Conservation (phyloP, 768 basidiomycete species). For the Macrolepiota albuminosa region DNA sequence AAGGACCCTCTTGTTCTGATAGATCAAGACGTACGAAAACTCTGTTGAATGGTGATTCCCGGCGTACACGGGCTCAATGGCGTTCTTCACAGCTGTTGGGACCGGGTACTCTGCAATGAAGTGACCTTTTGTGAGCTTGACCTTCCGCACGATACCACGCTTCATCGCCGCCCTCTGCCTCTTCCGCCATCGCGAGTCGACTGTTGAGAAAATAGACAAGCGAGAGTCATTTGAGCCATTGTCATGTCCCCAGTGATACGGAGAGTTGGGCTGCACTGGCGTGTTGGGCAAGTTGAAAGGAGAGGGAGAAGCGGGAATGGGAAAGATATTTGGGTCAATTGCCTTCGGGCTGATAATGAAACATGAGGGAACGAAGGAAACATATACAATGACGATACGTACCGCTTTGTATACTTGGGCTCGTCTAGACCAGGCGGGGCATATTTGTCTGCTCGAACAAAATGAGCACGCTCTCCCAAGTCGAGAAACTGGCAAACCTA, state of each 20-base stretch:
- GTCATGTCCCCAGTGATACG: conserved; percentile 14
- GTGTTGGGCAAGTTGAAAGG: conserved; percentile 19
- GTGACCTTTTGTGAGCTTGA: conserved; percentile 90
- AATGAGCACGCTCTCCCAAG: background rate
- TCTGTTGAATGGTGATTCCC: conserved; percentile 72
- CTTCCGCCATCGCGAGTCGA: conserved; percentile 58
- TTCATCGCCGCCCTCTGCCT: conserved; percentile 90
- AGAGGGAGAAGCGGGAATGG: conserved; percentile 17
- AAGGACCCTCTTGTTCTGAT: background rate
- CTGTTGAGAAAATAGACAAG: conserved; percentile 41
- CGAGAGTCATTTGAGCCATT: conserved; percentile 32
- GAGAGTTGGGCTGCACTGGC: conserved; percentile 17
- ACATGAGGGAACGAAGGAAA: background rate
- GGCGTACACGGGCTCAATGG: conserved; percentile 74
- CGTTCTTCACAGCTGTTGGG: conserved; percentile 77
- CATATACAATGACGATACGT: background rate
- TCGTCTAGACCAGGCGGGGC: conserved; percentile 11
- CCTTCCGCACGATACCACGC: conserved; percentile 81
- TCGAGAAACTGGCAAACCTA: conserved; percentile 2
- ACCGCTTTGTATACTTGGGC: conserved; percentile 13
- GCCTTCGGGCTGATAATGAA: conserved; percentile 11
- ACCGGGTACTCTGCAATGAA: conserved; percentile 89
- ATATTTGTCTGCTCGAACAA: background rate
- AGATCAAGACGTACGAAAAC: conserved; percentile 66
- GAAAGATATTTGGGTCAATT: conserved; percentile 18